Base-by-base conservation (phyloP, 345 rosid genomes). In the Nephelium lappaceum region DNA sequence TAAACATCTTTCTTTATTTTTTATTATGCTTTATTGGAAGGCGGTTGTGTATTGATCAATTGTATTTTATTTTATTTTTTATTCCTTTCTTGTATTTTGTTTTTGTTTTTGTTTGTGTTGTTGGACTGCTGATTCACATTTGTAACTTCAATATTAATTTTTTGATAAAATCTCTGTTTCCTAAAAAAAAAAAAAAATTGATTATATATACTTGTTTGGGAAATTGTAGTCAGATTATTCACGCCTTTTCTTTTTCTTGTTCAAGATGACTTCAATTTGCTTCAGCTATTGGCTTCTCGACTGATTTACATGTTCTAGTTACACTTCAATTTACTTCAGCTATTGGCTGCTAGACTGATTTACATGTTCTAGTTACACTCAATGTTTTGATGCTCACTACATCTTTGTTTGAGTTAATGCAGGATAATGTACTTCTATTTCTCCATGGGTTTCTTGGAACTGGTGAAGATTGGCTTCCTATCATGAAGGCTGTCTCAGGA, bases 391-490 rank as follows among this genome's bases (percentile, higher is more conserved):
- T 68, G 65, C 75, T 77, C 11, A 74, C 58, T 66, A 23, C 36
- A 12, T 25, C 27, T 10, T 73, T 9, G 64, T 11, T 71, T 81
- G 58, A 78, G 21, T 55, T 53, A 4, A 55, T 84, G 74, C 90
- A 95, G 97, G 89, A 84, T 47, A 83, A 79, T 82, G 82, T 90
- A 60, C 78, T 85, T 72, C 18, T 95, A 55, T 93, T 93, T 83
- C 93, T 95, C 53, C 99, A 95, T 78, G 98, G 98, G 58, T 92
- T 95, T 85, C 95, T 95, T 27, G 98, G 99, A 83, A 90, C 90
- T 62, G 90, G 93, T 76, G 93, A 90, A 83, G 99, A 95, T 69
- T 95, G 99, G 99, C 84, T 91, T 68, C 88, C 95, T 55, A 85
- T 93, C 83, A 93, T 92, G 97, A 91, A 89, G 78, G 88, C 90